These are phyloP conservation scores for Morella rubra DNA, from an alignment of 306 rosid species.

Conservation along the genomic window DNA sequence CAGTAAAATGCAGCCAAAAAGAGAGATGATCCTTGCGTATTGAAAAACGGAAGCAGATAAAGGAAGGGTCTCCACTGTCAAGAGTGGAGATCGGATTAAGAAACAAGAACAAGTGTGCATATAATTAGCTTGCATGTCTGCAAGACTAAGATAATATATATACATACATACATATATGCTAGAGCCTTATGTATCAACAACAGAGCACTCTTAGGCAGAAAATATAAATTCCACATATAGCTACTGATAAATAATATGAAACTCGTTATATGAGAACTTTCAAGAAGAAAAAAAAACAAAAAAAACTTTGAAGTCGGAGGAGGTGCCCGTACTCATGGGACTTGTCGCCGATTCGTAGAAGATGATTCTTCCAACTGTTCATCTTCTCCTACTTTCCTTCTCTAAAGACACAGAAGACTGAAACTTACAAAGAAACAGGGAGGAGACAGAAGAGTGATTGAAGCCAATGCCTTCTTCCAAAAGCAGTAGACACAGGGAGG, in stretches of 20 bases:
- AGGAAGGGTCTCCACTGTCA: neutral
- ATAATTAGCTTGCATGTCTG: too few species aligned
- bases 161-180: too few species aligned
- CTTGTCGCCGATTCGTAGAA: conserved; percentile 90
- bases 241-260: too few species aligned
- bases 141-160: too few species aligned
- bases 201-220: too few species aligned
- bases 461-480: too few species aligned
- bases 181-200: too few species aligned
- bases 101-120: neutral
- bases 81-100: neutral
- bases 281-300: neutral
- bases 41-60: neutral
- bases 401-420: neutral
- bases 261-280: neutral
- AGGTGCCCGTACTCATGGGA: conserved; percentile 73
- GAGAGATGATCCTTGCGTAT: neutral
- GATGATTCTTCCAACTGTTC: conserved; percentile 80
- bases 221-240: too few species aligned
- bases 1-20: neutral
- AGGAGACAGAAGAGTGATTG: neutral
- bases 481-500: too few species aligned
- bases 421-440: neutral
- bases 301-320: conserved; percentile 69
- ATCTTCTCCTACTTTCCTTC: conserved; percentile 21